These are phyloP conservation scores for Phoma sp. DNA, from an alignment of 2,329 filamentous ascomycete species.

Conservation along the genomic window DNA sequence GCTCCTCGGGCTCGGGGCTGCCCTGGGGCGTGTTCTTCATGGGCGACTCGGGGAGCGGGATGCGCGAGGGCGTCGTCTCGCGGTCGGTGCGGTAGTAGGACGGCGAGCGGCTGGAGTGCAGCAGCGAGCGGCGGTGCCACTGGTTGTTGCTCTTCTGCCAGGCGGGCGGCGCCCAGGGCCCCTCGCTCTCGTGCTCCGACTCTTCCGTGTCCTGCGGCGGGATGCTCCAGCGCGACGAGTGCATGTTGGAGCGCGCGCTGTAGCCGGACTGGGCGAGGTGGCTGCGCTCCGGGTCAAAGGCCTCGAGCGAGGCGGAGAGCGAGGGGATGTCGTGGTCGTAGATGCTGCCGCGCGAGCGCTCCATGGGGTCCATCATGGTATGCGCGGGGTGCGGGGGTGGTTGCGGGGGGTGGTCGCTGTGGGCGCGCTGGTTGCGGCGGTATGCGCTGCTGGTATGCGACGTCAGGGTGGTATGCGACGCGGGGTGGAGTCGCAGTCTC, in stretches of 20 bases:
- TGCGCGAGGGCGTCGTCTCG: constrained; percentile 62
- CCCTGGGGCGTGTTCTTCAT: constrained; percentile 62
- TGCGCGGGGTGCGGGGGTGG: too few species aligned
- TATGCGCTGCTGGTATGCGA: background rate
- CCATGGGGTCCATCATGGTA: constrained; percentile 31
- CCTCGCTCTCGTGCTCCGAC: constrained; percentile 54
- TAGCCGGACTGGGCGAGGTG: constrained; percentile 39
- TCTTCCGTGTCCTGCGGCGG: constrained; percentile 52
- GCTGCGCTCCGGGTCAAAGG: constrained; percentile 49
- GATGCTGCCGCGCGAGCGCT: constrained; percentile 44
- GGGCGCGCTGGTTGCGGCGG: too few species aligned
- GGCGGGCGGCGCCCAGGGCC: constrained; percentile 71
- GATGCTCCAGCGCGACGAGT: constrained; percentile 55
- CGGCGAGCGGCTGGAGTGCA: constrained; percentile 63
- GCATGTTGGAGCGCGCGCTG: constrained; percentile 68
- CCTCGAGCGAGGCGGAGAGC: constrained; percentile 49
- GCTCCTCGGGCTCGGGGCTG: constrained; percentile 57
- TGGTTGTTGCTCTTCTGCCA: constrained; percentile 66
- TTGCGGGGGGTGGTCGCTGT: background rate
- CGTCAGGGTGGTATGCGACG: too few species aligned
- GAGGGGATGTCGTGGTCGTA: constrained; percentile 50
- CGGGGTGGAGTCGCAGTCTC: background rate
- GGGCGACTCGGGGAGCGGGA: constrained; percentile 68
- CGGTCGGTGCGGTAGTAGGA: constrained; percentile 65
- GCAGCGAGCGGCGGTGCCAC: constrained; percentile 60